phyloP scores from a whole-genome alignment of 371 early-diverging fungal species.

The Chytridium lagenaria region DNA sequence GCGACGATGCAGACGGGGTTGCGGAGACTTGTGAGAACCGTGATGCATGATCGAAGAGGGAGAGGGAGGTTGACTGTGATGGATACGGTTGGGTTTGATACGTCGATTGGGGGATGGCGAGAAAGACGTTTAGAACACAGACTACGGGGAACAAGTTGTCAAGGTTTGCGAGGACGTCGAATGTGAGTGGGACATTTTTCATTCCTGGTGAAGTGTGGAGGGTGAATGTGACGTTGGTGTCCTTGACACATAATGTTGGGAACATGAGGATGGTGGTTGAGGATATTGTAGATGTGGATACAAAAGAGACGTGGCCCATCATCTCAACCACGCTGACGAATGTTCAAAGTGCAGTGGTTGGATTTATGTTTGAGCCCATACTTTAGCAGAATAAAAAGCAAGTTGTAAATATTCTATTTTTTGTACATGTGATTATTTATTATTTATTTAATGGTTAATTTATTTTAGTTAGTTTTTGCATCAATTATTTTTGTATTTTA shows the following conservation, averaged over 20 bases:
- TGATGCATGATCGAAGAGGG: not conserved
- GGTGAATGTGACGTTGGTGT: not conserved
- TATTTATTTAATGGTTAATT: not conserved
- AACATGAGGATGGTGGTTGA: not conserved
- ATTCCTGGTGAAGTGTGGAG: constrained; percentile 3
- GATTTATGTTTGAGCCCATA: constrained; percentile 3
- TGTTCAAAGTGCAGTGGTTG: not conserved
- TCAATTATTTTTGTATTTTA: too few species aligned
- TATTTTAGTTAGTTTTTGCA: not conserved
- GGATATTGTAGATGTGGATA: not conserved
- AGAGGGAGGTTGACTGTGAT: not conserved
- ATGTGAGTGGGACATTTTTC: not conserved
- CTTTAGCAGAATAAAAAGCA: constrained; percentile 1
- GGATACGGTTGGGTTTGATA: constrained; percentile 2
- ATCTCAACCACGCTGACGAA: not conserved
- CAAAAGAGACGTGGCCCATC: not conserved
- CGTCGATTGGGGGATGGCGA: not conserved
- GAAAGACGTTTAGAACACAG: not conserved
- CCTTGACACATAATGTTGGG: not conserved
- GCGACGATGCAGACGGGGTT: not conserved
- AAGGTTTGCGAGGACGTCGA: not conserved
- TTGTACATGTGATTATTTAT: too few species aligned
- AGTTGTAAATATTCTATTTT: too few species aligned
- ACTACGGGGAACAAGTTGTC: constrained; percentile 8
- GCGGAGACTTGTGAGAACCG: not conserved